Base-by-base conservation (phyloP, 192 early-diverging fungal species). In the Coemansia sp. region DNA sequence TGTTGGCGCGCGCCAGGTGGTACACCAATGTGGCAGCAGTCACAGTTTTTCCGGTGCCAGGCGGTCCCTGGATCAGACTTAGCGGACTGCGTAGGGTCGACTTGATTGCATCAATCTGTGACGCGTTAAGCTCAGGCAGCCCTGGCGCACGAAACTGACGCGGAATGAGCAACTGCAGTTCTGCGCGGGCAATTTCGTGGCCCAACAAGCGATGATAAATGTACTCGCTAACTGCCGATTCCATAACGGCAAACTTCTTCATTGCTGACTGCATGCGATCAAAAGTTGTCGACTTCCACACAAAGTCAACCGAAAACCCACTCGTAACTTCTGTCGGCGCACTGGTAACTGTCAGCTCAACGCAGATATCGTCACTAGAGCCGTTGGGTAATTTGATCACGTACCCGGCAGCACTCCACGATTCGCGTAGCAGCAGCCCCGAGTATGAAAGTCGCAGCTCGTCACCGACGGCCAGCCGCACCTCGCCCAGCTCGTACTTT, bases 21-120 rank as follows among this genome's bases (percentile, higher is more conserved):
- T 99, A 99, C 4, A 99, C 96, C 62, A 99, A 86, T 0, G 97
- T 96, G 2, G 96, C 96, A 1, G 93, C 94, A 0, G 96, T 98
- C 3, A 99, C 96, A 0, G 97, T 99, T 76, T 99, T 99, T 61
- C 97, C 97, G 3, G 97, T 99, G 58, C 97, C 96, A 0, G 93
- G 93, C 8, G 92, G 92, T 10, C 94, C 97, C 78, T 99, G 97
- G 59, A 99, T 98, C 26, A 99, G 82, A 71, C 88, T 92, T 2
- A 99, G 82, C 22, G 96, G 96, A 58, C 91, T 92, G 60, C 88
- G 87, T n/a, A 99, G 83, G 3, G 94, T 94, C 16, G 88, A 88
- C 71, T 94, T 94, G 48, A 99, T 93, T 11, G 97, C 97, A 60
- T 86, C 89, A 0, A 97, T 92, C 79, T 99, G 97, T 37, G 96